Percentiles rank a stretch among this genome's conserved stretches.
Conservation (phyloP, 495 filamentous ascomycete species). For the Talaromyces nanjingensis region DNA sequence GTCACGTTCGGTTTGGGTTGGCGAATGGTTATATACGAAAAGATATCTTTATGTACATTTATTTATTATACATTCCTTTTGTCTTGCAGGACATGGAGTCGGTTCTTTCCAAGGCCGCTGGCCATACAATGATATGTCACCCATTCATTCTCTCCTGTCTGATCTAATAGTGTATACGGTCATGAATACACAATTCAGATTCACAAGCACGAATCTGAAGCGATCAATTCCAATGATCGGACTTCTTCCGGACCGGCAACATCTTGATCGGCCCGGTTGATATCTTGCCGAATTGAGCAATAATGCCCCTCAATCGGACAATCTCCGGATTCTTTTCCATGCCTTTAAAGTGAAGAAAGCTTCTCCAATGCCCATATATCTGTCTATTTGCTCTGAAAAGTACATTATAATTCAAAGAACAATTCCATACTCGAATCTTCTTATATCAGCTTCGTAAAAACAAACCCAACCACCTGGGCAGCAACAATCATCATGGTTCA, state of each 20-base stretch:
- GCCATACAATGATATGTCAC: not conserved
- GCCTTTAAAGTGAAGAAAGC: not conserved
- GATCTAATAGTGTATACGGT: not conserved
- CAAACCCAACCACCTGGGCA: not conserved
- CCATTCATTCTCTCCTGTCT: not conserved
- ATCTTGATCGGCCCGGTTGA: not conserved
- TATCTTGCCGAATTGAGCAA: not conserved
- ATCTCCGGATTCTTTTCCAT: not conserved
- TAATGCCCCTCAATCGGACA: not conserved
- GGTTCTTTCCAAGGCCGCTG: not conserved
- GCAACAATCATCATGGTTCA: not conserved
- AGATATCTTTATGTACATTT: not conserved
- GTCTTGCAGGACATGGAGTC: not conserved
- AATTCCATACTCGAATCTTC: not conserved
- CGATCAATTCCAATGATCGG: not conserved
- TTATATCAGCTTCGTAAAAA: not conserved
- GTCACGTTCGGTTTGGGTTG: not conserved
- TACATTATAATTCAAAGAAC: not conserved
- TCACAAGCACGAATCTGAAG: no score
- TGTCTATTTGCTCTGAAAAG: not conserved
- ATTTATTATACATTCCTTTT: not conserved
- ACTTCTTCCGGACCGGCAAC: not conserved
- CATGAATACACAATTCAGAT: not conserved
- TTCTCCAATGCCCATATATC: not conserved
- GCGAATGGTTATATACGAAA: not conserved